Evolutionary conservation across 257 asterid species (phyloP).

Genomic region (Penstemon barbatus): DNA sequence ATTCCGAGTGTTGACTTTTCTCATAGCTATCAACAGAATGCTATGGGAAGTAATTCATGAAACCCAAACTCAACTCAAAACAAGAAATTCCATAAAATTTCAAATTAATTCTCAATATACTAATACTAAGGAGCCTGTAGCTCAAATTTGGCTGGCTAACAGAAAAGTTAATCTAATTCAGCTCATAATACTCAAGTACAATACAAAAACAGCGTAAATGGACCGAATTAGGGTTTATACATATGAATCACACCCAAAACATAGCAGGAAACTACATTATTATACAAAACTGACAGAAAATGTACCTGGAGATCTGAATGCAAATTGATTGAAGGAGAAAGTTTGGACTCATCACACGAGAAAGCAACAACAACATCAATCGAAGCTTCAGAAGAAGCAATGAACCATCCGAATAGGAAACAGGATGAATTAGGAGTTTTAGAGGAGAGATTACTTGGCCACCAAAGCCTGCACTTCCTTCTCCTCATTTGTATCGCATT

Average conservation of each 20-base stretch:
- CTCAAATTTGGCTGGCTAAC: neutral
- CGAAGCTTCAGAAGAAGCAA: conserved; percentile 54
- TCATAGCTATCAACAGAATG: too few relatives aligned
- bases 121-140: neutral
- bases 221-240: neutral
- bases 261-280: neutral
- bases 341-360: conserved; percentile 41
- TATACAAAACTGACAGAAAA: conserved; percentile 5
- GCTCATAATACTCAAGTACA: neutral
- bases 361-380: conserved; percentile 75
- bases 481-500: conserved; percentile 16
- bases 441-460: conserved; percentile 66
- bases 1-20: too few relatives aligned
- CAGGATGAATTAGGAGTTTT: conserved; percentile 39
- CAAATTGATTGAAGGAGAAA: conserved; percentile 33
- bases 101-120: too few relatives aligned
- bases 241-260: conserved; percentile 6
- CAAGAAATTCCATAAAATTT: too few relatives aligned
- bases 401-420: conserved; percentile 78
- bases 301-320: conserved; percentile 55
- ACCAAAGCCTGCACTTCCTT: conserved; percentile 85
- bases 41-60: too few relatives aligned
- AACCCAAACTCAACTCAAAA: too few relatives aligned
- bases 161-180: neutral
- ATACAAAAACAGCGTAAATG: neutral